phyloP scores from a whole-genome alignment of 75 land plant species.

The Pinus taeda region DNA sequence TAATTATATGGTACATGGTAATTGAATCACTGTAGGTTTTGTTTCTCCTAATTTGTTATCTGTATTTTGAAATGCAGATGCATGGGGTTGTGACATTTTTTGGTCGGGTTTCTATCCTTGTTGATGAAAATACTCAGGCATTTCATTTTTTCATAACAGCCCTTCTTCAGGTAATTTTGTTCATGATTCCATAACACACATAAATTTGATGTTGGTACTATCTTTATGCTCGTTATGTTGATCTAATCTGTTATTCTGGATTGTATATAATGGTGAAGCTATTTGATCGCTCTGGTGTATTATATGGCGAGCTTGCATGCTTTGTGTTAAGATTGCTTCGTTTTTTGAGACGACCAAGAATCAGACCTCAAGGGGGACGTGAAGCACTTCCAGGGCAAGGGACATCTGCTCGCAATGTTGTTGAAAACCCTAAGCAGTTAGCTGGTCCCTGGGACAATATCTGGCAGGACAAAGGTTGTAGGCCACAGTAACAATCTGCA shows the following conservation, averaged over 20 bases:
- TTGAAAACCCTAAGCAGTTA: conserved; percentile 41
- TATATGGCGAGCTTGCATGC: conserved; percentile 87
- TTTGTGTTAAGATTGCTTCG: conserved; percentile 77
- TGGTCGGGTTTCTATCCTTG: conserved; percentile 71
- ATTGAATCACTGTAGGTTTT: no score
- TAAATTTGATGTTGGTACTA: no score
- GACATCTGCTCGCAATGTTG: conserved; percentile 19
- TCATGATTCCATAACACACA: no score
- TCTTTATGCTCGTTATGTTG: background rate
- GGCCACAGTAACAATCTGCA: background rate
- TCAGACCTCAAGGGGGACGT: conserved; percentile 16
- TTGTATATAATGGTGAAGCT: conserved; percentile 31
- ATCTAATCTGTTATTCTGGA: background rate
- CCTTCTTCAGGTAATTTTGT: conserved; percentile 67
- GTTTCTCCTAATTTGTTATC: no score
- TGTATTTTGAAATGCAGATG: conserved; percentile 41
- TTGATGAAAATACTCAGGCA: conserved; percentile 90
- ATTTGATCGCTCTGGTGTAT: conserved; percentile 72
- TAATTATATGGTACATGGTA: no score
- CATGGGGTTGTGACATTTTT: conserved; percentile 73
- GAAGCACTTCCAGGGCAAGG: conserved; percentile 31
- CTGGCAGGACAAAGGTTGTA: conserved; percentile 20
- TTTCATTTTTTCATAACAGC: conserved; percentile 88
- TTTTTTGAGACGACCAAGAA: conserved; percentile 41
- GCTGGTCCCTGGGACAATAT: conserved; percentile 41